Evolutionary conservation across 208 protist genomes (phyloP).

Genomic region (Leishmania gerbilli): DNA sequence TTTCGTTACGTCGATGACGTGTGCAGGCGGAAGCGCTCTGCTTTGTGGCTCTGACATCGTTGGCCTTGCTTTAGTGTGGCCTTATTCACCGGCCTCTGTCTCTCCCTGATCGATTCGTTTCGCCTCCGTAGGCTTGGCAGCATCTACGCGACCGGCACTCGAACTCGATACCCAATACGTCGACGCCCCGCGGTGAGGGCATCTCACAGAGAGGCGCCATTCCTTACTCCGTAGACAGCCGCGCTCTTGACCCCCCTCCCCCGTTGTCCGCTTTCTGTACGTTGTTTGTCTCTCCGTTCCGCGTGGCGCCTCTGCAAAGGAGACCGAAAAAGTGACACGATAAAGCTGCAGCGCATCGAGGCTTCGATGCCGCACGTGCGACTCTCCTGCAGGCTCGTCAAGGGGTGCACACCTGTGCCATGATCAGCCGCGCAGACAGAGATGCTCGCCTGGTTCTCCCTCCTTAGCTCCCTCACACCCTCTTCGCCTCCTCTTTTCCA

Average conservation of each 20-base stretch:
- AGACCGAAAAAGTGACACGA: neutral
- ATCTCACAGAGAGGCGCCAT: neutral
- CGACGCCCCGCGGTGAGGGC: neutral
- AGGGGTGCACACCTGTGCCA: neutral
- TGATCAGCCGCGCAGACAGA: neutral
- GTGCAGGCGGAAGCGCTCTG: neutral
- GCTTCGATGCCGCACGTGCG: neutral
- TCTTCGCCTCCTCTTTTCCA: neutral
- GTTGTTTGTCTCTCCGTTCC: neutral
- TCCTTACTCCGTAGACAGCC: neutral
- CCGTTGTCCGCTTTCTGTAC: too few species aligned
- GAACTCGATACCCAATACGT: neutral
- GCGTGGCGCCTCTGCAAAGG: neutral
- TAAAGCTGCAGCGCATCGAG: too few species aligned
- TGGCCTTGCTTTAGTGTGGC: neutral
- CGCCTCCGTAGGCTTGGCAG: neutral
- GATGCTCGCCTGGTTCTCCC: neutral
- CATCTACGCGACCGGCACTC: neutral
- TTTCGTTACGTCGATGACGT: neutral
- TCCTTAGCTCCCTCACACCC: conserved; percentile 7
- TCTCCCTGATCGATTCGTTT: neutral
- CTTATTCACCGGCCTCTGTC: neutral
- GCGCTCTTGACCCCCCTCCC: too few species aligned
- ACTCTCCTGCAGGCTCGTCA: neutral
- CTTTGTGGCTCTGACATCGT: neutral